Evolutionary conservation across 2,329 filamentous ascomycete species (phyloP).

Genomic region (Diaporthe citri): DNA sequence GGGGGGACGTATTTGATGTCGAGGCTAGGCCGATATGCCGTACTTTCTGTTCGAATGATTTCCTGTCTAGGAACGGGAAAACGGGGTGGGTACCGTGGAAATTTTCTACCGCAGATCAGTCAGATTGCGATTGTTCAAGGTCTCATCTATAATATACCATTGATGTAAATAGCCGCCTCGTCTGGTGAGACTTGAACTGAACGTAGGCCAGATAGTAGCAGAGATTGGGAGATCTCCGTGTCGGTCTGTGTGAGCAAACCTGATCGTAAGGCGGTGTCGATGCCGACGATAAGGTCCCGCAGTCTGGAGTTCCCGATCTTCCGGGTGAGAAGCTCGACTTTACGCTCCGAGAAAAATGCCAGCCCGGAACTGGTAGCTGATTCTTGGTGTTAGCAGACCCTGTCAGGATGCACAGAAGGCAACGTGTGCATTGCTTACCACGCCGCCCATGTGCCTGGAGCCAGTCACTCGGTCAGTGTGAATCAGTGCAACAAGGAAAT

Average conservation of each 20-base stretch:
- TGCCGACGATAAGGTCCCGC: neutral
- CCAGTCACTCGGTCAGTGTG: neutral
- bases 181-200: neutral
- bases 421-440: neutral
- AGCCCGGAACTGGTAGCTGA: neutral
- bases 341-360: neutral
- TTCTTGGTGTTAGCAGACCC: neutral
- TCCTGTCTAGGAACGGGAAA: neutral
- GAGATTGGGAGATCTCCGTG: neutral
- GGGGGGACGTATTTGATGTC: neutral
- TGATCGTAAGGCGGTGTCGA: neutral
- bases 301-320: neutral
- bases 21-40: neutral
- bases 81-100: neutral
- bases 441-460: neutral
- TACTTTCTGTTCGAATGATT: neutral
- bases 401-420: neutral
- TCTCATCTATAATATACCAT: neutral
- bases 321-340: neutral
- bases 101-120: neutral
- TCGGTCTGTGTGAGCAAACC: neutral
- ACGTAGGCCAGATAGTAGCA: neutral
- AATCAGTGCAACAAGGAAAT: neutral
- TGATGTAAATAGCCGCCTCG: neutral
- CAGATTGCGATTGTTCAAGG: neutral